Conservation (phyloP, 1,139 yeast species). For the Yamadazyma sp. region DNA sequence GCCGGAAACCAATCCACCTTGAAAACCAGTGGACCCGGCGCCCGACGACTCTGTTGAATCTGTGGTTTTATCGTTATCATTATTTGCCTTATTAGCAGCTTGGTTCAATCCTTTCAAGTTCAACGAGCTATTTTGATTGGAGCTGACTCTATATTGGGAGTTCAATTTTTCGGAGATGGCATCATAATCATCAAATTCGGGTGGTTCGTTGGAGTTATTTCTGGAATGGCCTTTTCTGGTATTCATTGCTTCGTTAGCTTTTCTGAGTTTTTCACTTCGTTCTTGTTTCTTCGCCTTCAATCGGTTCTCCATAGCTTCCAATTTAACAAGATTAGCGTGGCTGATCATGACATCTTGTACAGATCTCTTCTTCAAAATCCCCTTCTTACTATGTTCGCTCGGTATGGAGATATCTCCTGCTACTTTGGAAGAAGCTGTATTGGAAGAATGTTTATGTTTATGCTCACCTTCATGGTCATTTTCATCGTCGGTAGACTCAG, state of each 20-base stretch:
- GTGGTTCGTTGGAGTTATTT: slow-evolving; percentile 26
- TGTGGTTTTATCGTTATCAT: slow-evolving; percentile 1
- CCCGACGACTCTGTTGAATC: too few species aligned
- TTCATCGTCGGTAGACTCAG: slow-evolving; percentile 26
- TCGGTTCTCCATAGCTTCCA: slow-evolving; percentile 44
- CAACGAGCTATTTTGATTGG: slow-evolving; percentile 18
- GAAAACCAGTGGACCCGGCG: neutral
- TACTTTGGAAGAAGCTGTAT: slow-evolving; percentile 43
- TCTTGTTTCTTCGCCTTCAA: slow-evolving; percentile 28
- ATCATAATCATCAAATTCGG: slow-evolving; percentile 55
- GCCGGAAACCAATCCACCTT: too few species aligned
- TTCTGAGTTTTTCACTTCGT: slow-evolving; percentile 17
- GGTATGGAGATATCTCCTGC: slow-evolving; percentile 48
- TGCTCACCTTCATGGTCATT: slow-evolving; percentile 18
- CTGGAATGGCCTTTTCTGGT: slow-evolving; percentile 16
- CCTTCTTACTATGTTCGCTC: slow-evolving; percentile 39
- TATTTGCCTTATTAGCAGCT: slow-evolving; percentile 4
- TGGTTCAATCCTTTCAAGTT: slow-evolving; percentile 13
- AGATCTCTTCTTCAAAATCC: slow-evolving; percentile 79
- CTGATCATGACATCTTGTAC: slow-evolving; percentile 72
- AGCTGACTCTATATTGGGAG: slow-evolving; percentile 46
- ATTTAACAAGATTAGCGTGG: slow-evolving; percentile 51
- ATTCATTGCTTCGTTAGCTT: slow-evolving; percentile 19
- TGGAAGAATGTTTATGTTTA: slow-evolving; percentile 17
- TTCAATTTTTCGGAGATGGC: slow-evolving; percentile 60